Percentiles rank a stretch among this genome's conserved stretches.
Evolutionary conservation across 371 early-diverging fungal genomes (phyloP).

Genomic region (Apophysomyces sp.): DNA sequence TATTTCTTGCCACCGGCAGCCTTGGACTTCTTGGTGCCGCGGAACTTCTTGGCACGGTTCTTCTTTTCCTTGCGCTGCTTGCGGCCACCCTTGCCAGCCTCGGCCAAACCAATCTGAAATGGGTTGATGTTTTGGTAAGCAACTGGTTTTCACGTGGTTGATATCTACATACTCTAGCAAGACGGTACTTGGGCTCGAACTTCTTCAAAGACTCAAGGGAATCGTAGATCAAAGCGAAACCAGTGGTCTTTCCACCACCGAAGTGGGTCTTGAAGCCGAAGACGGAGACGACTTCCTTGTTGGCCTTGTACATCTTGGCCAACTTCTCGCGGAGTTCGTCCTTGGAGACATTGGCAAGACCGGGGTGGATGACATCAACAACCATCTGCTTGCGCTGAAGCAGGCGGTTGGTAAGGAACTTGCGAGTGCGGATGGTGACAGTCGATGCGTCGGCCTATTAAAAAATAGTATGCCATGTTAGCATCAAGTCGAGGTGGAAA

Average conservation of each 20-base stretch:
- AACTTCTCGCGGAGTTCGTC: constrained; percentile 94
- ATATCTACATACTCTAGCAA: constrained; percentile 65
- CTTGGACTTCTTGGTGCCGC: constrained; percentile 97
- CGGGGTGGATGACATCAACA: constrained; percentile 96
- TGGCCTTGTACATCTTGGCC: constrained; percentile 95
- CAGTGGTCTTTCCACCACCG: constrained; percentile 98
- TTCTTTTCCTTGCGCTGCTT: constrained; percentile 99
- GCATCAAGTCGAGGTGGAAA: too few species aligned
- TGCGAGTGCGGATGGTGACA: constrained; percentile 95
- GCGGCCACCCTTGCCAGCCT: constrained; percentile 80
- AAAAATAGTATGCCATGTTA: not conserved
- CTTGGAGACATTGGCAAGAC: constrained; percentile 90
- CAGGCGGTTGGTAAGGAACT: constrained; percentile 98
- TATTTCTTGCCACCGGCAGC: constrained; percentile 59
- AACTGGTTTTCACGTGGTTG: not conserved
- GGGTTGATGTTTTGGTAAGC: not conserved
- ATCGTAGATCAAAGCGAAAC: constrained; percentile 98
- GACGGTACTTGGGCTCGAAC: constrained; percentile 98
- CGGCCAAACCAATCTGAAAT: constrained; percentile 73
- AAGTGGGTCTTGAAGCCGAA: constrained; percentile 97
- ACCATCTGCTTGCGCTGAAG: constrained; percentile 98
- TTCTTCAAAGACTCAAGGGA: constrained; percentile 93
- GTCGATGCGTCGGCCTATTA: constrained; percentile 50
- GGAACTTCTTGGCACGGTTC: constrained; percentile 99
- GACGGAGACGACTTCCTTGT: constrained; percentile 87